phyloP scores from a whole-genome alignment of 2,329 filamentous ascomycete genomes.

The Fusarium tanahbumbuense region DNA sequence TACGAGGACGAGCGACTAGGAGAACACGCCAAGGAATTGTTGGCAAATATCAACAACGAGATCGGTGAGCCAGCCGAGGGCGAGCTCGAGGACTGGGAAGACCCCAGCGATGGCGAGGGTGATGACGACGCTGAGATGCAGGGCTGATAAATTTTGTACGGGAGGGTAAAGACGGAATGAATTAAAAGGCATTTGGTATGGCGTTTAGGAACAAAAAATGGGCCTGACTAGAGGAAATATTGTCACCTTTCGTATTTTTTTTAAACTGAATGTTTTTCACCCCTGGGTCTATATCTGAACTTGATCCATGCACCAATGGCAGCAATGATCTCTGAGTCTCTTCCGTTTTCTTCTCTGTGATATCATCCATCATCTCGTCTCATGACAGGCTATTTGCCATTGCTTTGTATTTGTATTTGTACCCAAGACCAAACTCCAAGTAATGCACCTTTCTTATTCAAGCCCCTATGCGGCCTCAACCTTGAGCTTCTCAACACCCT shows the following conservation, averaged over 20 bases:
- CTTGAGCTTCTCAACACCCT: conserved; percentile 77
- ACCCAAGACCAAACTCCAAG: conserved; percentile 45
- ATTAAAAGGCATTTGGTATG: conserved; percentile 40
- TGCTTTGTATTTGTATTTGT: conserved; percentile 33
- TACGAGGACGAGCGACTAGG: conserved; percentile 87
- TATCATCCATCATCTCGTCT: conserved; percentile 23
- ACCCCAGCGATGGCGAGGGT: conserved; percentile 62
- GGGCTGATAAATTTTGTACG: conserved; percentile 45
- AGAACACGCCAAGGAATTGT: conserved; percentile 79
- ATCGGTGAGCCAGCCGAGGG: conserved; percentile 69
- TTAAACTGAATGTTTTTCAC: conserved; percentile 33
- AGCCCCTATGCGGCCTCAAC: conserved; percentile 62
- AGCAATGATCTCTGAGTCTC: not conserved
- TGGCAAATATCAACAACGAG: conserved; percentile 71
- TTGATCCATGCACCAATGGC: conserved; percentile 10
- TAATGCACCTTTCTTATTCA: conserved; percentile 33
- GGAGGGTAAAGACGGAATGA: conserved; percentile 29
- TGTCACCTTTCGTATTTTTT: conserved; percentile 38
- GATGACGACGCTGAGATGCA: conserved; percentile 70
- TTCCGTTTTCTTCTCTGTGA: conserved; percentile 8
- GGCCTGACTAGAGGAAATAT: conserved; percentile 38
- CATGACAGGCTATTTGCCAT: conserved; percentile 17
- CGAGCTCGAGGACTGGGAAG: conserved; percentile 67
- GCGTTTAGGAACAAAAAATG: conserved; percentile 44
- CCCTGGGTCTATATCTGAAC: conserved; percentile 39